A percentile compares a stretch with the other conserved stretches of the same genome.
Conservation (phyloP, 2,329 filamentous ascomycete species). For the Trichophyton mentagrophytes region DNA sequence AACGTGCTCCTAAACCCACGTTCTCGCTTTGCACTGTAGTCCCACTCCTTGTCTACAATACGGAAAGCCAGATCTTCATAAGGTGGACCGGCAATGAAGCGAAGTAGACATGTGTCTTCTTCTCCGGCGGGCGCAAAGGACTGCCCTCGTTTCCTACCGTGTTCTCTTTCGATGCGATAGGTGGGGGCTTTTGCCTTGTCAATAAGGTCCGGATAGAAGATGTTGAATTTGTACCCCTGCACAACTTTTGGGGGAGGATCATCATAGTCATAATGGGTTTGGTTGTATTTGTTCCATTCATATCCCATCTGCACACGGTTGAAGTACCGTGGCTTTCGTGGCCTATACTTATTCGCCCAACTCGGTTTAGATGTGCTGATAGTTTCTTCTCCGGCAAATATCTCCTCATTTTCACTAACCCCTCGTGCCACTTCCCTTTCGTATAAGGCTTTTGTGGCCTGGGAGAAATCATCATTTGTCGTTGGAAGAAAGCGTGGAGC, state of each 20-base stretch:
- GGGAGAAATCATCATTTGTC: slow-evolving; percentile 67
- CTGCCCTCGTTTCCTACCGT: slow-evolving; percentile 77
- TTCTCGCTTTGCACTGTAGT: slow-evolving; percentile 91
- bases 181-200: slow-evolving; percentile 91
- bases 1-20: slow-evolving; percentile 93
- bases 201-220: slow-evolving; percentile 95
- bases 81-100: slow-evolving; percentile 86
- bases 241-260: slow-evolving; percentile 97
- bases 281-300: slow-evolving; percentile 99
- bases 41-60: slow-evolving; percentile 98
- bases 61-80: slow-evolving; percentile 96
- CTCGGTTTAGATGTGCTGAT: slow-evolving; percentile 55
- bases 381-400: slow-evolving; percentile 81
- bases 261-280: slow-evolving; percentile 97
- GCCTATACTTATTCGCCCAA: slow-evolving; percentile 75
- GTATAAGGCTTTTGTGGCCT: slow-evolving; percentile 77
- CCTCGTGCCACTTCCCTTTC: slow-evolving; percentile 87
- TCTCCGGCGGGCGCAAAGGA: slow-evolving; percentile 88
- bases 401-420: slow-evolving; percentile 85
- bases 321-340: slow-evolving; percentile 91
- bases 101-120: slow-evolving; percentile 91
- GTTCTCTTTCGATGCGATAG: slow-evolving; percentile 88
- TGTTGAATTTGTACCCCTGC: slow-evolving; percentile 98
- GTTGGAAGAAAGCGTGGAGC: slow-evolving; percentile 57
- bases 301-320: slow-evolving; percentile 98